Evolutionary conservation across 2,329 filamentous ascomycete genomes (phyloP).

Genomic region (Stylonectria norvegica): DNA sequence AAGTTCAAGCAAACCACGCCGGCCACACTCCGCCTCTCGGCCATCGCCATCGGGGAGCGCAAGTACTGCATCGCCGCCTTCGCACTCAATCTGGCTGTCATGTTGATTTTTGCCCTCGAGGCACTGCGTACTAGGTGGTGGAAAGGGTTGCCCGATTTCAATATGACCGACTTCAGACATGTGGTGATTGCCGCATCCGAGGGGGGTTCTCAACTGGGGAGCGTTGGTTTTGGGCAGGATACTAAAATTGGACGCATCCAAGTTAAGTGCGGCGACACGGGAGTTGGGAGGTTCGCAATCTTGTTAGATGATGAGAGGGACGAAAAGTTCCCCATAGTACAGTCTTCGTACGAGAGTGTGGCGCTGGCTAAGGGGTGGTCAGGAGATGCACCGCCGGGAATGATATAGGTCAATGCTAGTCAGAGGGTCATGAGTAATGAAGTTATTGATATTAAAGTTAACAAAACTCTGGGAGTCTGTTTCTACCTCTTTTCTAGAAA

Average conservation of each 20-base stretch:
- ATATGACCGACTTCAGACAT: constrained; percentile 14
- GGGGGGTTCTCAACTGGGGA: constrained; percentile 4
- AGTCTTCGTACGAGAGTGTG: not conserved
- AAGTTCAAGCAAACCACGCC: not conserved
- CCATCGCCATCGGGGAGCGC: not conserved
- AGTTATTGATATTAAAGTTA: too few species aligned
- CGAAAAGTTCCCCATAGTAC: not conserved
- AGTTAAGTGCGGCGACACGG: not conserved
- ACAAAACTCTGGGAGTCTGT: too few species aligned
- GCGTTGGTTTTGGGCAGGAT: constrained; percentile 1
- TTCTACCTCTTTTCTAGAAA: too few species aligned
- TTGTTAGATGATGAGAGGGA: not conserved
- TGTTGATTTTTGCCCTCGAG: constrained; percentile 7
- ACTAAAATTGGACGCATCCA: not conserved
- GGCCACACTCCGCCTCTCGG: not conserved
- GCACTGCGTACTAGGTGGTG: constrained; percentile 14
- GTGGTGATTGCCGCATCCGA: constrained; percentile 1
- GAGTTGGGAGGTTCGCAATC: not conserved
- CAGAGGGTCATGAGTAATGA: not conserved
- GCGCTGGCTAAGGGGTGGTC: not conserved
- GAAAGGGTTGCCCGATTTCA: constrained; percentile 14
- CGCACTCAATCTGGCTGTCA: not conserved
- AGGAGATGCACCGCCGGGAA: not conserved
- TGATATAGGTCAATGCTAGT: not conserved
- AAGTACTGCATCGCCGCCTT: not conserved